Evolutionary conservation across 2,329 filamentous ascomycete species (phyloP).

Genomic region (Cryphonectria carpinicola): DNA sequence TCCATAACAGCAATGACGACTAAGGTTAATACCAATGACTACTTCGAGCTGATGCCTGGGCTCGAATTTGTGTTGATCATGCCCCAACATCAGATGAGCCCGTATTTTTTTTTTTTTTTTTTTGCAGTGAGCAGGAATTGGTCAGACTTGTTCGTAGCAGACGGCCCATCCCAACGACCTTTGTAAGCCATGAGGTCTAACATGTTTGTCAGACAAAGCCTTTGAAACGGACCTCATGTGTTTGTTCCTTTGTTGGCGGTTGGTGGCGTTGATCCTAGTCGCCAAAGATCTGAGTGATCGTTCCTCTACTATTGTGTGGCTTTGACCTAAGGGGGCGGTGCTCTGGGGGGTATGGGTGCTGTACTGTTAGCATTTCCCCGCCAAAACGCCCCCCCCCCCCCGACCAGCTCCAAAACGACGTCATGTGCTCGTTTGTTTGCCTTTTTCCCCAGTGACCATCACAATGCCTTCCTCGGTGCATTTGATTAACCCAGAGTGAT

Average conservation of each 20-base stretch:
- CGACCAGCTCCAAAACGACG: constrained; percentile 17
- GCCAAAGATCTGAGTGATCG: neutral
- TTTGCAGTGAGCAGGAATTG: neutral
- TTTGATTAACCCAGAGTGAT: neutral
- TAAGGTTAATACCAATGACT: neutral
- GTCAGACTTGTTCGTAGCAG: neutral
- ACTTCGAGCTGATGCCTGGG: neutral
- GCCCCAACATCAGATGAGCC: neutral
- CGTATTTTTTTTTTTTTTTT: neutral
- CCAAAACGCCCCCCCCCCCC: neutral
- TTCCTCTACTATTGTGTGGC: neutral
- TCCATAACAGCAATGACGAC: neutral
- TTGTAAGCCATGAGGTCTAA: neutral
- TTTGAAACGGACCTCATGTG: neutral
- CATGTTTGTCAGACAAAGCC: constrained; percentile 4
- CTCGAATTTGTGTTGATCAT: neutral
- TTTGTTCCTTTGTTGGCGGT: neutral
- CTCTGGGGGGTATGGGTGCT: neutral
- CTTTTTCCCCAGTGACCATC: neutral
- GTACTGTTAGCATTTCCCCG: neutral
- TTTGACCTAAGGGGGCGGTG: neutral
- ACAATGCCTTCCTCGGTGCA: constrained; percentile 4
- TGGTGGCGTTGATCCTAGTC: constrained; percentile 12
- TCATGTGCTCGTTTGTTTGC: constrained; percentile 22
- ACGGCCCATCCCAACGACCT: neutral